Evolutionary conservation across 257 asterid genomes (phyloP).

Genomic region (Salvia splendens): DNA sequence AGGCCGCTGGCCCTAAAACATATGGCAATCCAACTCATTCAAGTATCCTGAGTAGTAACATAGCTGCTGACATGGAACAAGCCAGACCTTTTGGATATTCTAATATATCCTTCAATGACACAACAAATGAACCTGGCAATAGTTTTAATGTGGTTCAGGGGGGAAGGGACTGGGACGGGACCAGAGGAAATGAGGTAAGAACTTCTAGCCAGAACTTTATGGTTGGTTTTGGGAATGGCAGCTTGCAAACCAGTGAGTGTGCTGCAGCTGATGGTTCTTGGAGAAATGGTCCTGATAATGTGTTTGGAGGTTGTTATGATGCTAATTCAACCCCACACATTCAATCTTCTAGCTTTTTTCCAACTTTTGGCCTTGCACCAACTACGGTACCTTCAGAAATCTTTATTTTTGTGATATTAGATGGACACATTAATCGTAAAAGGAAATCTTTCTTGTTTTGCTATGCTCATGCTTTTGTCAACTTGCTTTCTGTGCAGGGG

Average conservation of each 20-base stretch:
- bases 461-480: slow-evolving; percentile 18
- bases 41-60: slow-evolving; percentile 29
- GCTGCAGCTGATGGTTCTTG: slow-evolving; percentile 49
- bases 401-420: slow-evolving; percentile 16
- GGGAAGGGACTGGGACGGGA: slow-evolving; percentile 45
- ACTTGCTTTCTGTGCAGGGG: slow-evolving; percentile 47
- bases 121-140: slow-evolving; percentile 39
- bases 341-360: slow-evolving; percentile 54
- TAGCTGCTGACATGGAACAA: slow-evolving; percentile 43
- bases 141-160: slow-evolving; percentile 40
- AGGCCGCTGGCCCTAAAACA: slow-evolving; percentile 40
- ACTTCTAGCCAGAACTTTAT: slow-evolving; percentile 52
- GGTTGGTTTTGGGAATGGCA: slow-evolving; percentile 45
- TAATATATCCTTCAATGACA: slow-evolving; percentile 44
- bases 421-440: slow-evolving; percentile 17
- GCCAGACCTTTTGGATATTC: slow-evolving; percentile 44
- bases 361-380: slow-evolving; percentile 48
- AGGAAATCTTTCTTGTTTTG: slow-evolving; percentile 30
- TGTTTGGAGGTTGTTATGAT: slow-evolving; percentile 48
- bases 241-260: slow-evolving; percentile 47
- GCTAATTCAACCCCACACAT: slow-evolving; percentile 41
- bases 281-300: slow-evolving; percentile 52
- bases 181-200: slow-evolving; percentile 41
- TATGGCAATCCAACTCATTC: slow-evolving; percentile 38
- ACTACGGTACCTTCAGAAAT: slow-evolving; percentile 53